phyloP scores from a whole-genome alignment of 192 early-diverging fungal genomes.

The Funneliformis geosporum region DNA sequence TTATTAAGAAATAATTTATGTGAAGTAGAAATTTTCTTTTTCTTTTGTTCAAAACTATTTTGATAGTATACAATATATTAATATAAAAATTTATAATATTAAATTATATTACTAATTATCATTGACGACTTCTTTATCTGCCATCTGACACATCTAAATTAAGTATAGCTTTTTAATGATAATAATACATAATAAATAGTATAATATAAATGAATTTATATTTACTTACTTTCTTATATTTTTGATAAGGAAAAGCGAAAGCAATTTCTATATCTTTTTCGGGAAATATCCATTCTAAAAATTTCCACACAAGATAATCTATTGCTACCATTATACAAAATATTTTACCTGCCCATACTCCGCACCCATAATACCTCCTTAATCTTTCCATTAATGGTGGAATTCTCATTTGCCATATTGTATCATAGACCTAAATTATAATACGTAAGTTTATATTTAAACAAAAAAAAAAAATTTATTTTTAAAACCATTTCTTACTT shows the following conservation, averaged over 20 bases:
- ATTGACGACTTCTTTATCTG: conserved; percentile 27
- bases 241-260: conserved; percentile 64
- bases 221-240: conserved; percentile 50
- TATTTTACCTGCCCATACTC: conserved; percentile 87
- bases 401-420: conserved; percentile 64
- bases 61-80: neutral
- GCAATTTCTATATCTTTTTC: conserved; percentile 70
- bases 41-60: no score
- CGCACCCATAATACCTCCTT: conserved; percentile 81
- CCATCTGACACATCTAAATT: conserved; percentile 32
- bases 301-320: conserved; percentile 77
- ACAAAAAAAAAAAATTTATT: neutral
- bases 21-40: no score
- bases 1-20: no score
- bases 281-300: conserved; percentile 85
- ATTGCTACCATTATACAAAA: conserved; percentile 88
- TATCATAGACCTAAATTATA: conserved; percentile 66
- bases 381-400: conserved; percentile 79
- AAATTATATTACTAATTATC: neutral
- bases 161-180: neutral
- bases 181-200: neutral
- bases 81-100: neutral
- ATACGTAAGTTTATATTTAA: neutral
- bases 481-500: conserved; percentile 44
- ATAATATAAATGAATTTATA: neutral